Conservation (phyloP, 208 protist species). For the Strigomonas oncopelti region DNA sequence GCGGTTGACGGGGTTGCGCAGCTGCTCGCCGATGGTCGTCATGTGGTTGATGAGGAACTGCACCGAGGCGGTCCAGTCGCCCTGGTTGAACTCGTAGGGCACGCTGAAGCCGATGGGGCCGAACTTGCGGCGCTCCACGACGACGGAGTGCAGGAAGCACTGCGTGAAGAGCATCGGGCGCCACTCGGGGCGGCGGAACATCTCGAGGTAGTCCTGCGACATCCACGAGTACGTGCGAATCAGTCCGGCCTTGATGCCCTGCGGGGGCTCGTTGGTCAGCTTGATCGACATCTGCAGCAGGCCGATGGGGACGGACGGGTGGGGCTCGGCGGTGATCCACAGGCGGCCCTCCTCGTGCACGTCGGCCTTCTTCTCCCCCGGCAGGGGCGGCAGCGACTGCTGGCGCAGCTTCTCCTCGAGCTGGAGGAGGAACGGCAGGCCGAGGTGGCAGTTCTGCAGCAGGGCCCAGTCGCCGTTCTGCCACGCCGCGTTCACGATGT, state of each 20-base stretch:
- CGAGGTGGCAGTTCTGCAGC: constrained; percentile 97
- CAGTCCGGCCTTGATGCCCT: constrained; percentile 96
- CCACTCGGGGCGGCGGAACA: constrained; percentile 96
- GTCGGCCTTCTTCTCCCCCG: constrained; percentile 74
- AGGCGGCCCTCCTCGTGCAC: constrained; percentile 93
- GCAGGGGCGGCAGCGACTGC: constrained; percentile 63
- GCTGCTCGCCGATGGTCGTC: constrained; percentile 92
- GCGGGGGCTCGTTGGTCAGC: constrained; percentile 97
- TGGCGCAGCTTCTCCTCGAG: constrained; percentile 88
- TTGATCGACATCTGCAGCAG: constrained; percentile 98
- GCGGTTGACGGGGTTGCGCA: constrained; percentile 90
- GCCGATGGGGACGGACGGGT: constrained; percentile 92
- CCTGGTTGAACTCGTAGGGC: constrained; percentile 98
- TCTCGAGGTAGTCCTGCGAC: constrained; percentile 96
- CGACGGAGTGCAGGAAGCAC: constrained; percentile 96
- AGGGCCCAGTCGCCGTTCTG: constrained; percentile 92
- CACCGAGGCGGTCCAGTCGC: constrained; percentile 95
- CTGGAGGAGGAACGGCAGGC: constrained; percentile 87
- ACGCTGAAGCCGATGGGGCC: constrained; percentile 98
- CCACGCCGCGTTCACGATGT: constrained; percentile 82
- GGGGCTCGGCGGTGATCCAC: constrained; percentile 96
- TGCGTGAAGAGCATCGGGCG: constrained; percentile 95
- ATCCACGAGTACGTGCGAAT: constrained; percentile 95
- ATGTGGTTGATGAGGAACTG: constrained; percentile 98
- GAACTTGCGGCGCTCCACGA: constrained; percentile 98